Conservation (phyloP, 2,329 filamentous ascomycete species). For the Neoscytalidium dimidiatum region DNA sequence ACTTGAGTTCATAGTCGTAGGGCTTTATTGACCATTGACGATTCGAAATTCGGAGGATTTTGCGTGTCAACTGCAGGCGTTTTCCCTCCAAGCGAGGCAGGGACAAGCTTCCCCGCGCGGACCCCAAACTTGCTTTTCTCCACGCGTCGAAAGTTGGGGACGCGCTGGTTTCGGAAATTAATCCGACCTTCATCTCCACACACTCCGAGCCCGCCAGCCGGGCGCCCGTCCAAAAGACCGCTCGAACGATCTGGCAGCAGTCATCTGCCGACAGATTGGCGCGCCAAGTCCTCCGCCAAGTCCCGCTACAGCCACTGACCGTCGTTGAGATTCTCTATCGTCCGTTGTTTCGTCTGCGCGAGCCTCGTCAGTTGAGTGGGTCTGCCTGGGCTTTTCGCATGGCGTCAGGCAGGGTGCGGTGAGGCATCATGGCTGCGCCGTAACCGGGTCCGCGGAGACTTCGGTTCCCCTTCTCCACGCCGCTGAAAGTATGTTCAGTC, state of each 20-base stretch:
- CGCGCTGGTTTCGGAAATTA: slow-evolving; percentile 6
- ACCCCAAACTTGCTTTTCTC: background rate
- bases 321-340: background rate
- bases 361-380: background rate
- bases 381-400: background rate
- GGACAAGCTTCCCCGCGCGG: slow-evolving; percentile 15
- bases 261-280: background rate
- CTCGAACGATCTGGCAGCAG: slow-evolving; percentile 7
- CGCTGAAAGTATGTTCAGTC: background rate
- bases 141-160: slow-evolving; percentile 9
- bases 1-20: background rate
- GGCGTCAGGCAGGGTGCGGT: background rate
- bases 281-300: slow-evolving; percentile 4
- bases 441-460: background rate
- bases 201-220: background rate
- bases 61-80: background rate
- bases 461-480: no score
- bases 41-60: background rate
- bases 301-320: background rate
- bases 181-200: slow-evolving; percentile 3
- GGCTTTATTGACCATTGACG: background rate
- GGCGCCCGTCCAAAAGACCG: background rate
- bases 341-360: background rate
- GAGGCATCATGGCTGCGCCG: background rate
- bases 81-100: background rate